A percentile compares a stretch with the other conserved stretches of the same genome.
Conservation (phyloP, 257 asterid species). For the Solanum clarkiae region DNA sequence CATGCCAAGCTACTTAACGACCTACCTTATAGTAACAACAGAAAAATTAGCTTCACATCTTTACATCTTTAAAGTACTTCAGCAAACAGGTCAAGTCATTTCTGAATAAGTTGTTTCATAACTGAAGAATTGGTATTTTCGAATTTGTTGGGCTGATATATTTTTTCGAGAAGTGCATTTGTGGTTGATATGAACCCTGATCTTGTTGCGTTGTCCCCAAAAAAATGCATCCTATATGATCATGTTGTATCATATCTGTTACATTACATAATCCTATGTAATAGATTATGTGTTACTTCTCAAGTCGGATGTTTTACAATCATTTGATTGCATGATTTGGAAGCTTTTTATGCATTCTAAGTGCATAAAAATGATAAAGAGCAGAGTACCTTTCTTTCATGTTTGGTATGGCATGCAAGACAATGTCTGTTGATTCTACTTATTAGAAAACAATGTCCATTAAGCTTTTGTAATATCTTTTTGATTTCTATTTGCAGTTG, state of each 20-base stretch:
- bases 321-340: background rate
- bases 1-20: background rate
- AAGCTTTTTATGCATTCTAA: background rate
- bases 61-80: background rate
- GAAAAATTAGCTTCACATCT: background rate
- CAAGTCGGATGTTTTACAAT: background rate
- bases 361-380: background rate
- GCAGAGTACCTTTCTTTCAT: background rate
- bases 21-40: background rate
- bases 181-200: background rate
- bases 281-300: background rate
- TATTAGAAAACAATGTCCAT: background rate
- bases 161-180: background rate
- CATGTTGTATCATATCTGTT: background rate
- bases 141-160: background rate
- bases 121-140: background rate
- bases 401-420: background rate
- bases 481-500: slow-evolving; percentile 25
- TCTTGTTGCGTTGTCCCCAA: background rate
- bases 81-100: background rate
- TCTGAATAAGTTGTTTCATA: background rate
- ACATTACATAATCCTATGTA: background rate
- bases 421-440: background rate
- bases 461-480: background rate
- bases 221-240: background rate